A percentile compares a stretch with the other conserved stretches of the same genome.
phyloP scores from a whole-genome alignment of 2,329 filamentous ascomycete species.

The Domatiomyces globalis region DNA sequence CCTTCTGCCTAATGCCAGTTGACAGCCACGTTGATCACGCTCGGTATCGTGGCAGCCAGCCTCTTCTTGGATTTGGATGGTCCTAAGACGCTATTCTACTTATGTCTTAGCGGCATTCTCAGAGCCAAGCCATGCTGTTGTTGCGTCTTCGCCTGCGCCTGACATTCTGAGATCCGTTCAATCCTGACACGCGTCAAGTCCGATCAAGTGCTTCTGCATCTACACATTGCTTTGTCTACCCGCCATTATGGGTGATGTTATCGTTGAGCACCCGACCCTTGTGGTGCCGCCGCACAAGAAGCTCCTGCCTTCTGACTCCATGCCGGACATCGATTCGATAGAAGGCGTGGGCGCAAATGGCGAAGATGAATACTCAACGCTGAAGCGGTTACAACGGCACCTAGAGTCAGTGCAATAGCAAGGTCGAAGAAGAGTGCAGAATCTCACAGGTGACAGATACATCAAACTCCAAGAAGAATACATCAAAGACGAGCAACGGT shows the following conservation, averaged over 20 bases:
- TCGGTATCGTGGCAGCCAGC: not conserved
- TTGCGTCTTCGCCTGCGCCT: not conserved
- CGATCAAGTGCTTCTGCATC: not conserved
- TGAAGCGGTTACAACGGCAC: slow-evolving; percentile 95
- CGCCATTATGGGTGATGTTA: slow-evolving; percentile 63
- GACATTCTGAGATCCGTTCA: not conserved
- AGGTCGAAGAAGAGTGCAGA: slow-evolving; percentile 1
- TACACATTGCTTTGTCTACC: not conserved
- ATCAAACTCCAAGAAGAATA: slow-evolving; percentile 99
- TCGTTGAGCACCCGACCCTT: slow-evolving; percentile 68
- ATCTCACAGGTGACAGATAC: slow-evolving; percentile 43
- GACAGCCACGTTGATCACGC: no score
- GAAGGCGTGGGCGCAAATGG: slow-evolving; percentile 70
- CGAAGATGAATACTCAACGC: slow-evolving; percentile 81
- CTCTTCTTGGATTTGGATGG: not conserved
- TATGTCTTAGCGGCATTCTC: not conserved
- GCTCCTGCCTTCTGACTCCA: slow-evolving; percentile 57
- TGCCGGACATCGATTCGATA: slow-evolving; percentile 79
- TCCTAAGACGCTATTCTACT: not conserved
- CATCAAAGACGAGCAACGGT: slow-evolving; percentile 99
- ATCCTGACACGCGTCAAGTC: not conserved
- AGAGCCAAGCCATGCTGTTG: not conserved
- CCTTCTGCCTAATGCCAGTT: not conserved
- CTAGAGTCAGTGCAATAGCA: slow-evolving; percentile 53
- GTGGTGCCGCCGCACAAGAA: slow-evolving; percentile 67